Conservation (phyloP, 2,329 filamentous ascomycete species). For the Dactylellina haptotyla region DNA sequence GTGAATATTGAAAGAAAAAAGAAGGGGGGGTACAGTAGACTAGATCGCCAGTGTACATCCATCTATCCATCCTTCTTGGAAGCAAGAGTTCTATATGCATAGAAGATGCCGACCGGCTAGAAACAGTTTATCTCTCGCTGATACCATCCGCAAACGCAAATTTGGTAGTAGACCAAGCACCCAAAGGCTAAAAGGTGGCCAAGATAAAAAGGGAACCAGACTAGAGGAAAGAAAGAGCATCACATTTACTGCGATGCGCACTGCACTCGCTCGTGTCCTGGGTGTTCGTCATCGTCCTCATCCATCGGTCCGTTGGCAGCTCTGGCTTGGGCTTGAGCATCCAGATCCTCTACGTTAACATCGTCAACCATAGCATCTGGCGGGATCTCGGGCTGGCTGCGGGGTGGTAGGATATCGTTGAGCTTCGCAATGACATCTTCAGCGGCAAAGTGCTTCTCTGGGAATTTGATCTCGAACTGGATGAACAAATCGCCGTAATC, state of each 20-base stretch:
- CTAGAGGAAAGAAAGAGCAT: neutral
- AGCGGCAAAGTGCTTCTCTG: conserved; percentile 75
- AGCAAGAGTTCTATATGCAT: conserved; percentile 10
- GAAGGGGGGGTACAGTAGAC: conserved; percentile 10
- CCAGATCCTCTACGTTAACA: conserved; percentile 85
- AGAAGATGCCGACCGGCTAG: conserved; percentile 5
- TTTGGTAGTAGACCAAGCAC: neutral
- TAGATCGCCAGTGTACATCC: neutral
- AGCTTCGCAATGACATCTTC: conserved; percentile 79
- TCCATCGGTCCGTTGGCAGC: conserved; percentile 78
- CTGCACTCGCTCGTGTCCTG: conserved; percentile 80
- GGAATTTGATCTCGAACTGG: conserved; percentile 97
- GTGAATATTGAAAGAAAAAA: too few relatives aligned
- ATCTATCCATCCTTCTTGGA: neutral
- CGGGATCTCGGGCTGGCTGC: conserved; percentile 71
- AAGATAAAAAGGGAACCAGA: neutral
- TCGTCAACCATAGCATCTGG: conserved; percentile 85
- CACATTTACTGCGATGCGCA: conserved; percentile 81
- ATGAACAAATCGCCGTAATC: conserved; percentile 96
- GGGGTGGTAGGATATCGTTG: conserved; percentile 83
- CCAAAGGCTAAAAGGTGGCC: neutral
- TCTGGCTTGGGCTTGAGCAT: conserved; percentile 72
- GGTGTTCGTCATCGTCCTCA: conserved; percentile 78
- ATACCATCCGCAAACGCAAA: conserved; percentile 1
- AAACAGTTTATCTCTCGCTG: neutral